Evolutionary conservation across 2,329 filamentous ascomycete species (phyloP).

Genomic region (Diaporthe velutina): DNA sequence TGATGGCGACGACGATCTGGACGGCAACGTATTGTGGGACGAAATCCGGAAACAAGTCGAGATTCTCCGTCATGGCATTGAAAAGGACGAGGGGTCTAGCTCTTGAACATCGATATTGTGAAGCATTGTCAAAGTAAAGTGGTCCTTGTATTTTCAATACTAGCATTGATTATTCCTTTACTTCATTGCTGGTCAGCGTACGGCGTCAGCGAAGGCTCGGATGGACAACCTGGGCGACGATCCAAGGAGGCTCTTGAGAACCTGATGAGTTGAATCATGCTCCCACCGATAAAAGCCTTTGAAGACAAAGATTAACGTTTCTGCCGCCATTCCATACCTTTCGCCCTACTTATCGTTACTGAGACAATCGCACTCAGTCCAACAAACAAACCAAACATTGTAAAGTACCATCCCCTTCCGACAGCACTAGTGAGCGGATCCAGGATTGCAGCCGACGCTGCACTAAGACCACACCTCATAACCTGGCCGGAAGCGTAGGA

Average conservation of each 20-base stretch:
- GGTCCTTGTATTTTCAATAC: not conserved
- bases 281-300: not conserved
- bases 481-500: constrained; percentile 1
- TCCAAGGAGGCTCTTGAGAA: not conserved
- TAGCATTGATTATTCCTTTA: not conserved
- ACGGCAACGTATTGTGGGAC: constrained; percentile 68
- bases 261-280: not conserved
- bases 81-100: constrained; percentile 46
- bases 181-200: not conserved
- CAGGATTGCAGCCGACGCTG: not conserved
- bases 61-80: constrained; percentile 71
- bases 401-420: constrained; percentile 19
- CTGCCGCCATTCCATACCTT: constrained; percentile 3
- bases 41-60: constrained; percentile 75
- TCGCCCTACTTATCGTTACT: not conserved
- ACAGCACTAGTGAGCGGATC: constrained; percentile 5
- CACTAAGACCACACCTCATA: constrained; percentile 21
- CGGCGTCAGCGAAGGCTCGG: not conserved
- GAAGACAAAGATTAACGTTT: not conserved
- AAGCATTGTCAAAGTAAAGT: not conserved
- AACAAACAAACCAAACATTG: constrained; percentile 11
- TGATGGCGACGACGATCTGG: constrained; percentile 56
- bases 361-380: constrained; percentile 9
- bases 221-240: not conserved
- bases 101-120: not conserved